Evolutionary conservation across 2,329 filamentous ascomycete genomes (phyloP).

Genomic region (Paecilomyces niveus): DNA sequence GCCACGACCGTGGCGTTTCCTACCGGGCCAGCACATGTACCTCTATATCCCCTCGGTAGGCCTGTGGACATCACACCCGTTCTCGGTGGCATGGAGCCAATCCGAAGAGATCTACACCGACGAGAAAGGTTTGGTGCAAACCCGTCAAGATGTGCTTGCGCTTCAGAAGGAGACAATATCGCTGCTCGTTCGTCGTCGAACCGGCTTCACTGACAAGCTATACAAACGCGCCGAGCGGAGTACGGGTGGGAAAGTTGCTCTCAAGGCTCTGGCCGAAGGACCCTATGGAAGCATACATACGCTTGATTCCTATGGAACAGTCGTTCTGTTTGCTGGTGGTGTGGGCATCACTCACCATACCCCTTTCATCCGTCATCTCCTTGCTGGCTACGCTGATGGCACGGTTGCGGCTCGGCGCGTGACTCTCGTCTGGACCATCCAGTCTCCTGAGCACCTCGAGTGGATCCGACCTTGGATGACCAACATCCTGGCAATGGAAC

Average conservation of each 20-base stretch:
- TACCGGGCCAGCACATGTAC: conserved; percentile 68
- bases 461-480: conserved; percentile 89
- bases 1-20: conserved; percentile 58
- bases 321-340: conserved; percentile 82
- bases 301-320: conserved; percentile 86
- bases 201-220: conserved; percentile 77
- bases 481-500: conserved; percentile 68
- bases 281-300: conserved; percentile 80
- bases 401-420: conserved; percentile 75
- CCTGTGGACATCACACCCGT: conserved; percentile 68
- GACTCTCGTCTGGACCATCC: conserved; percentile 86
- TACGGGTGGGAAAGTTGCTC: conserved; percentile 48
- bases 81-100: conserved; percentile 70
- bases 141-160: conserved; percentile 45
- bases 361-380: conserved; percentile 72
- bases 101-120: conserved; percentile 41
- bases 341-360: conserved; percentile 95
- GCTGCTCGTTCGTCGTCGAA: conserved; percentile 80
- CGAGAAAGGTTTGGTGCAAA: conserved; percentile 38
- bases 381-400: conserved; percentile 60
- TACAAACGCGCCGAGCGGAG: conserved; percentile 59
- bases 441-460: conserved; percentile 79
- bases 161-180: conserved; percentile 56
- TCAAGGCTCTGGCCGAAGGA: conserved; percentile 76
- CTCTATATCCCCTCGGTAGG: conserved; percentile 61